Percentiles rank a stretch among this genome's conserved stretches.
Conservation (phyloP, 2,329 filamentous ascomycete species). For the Paradendryphiella salina region DNA sequence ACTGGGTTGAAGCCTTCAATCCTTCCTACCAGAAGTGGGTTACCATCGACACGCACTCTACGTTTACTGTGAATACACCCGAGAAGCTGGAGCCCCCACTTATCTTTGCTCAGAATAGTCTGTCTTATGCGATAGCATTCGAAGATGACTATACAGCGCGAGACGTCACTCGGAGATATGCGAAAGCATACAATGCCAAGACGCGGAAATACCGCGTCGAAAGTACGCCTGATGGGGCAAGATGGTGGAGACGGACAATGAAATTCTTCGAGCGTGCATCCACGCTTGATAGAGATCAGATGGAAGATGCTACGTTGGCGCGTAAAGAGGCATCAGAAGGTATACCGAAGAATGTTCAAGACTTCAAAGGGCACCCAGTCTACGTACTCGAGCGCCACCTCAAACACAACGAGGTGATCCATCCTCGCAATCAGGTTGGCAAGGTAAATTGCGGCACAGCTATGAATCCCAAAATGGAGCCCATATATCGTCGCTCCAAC, state of each 20-base stretch:
- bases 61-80: conserved; percentile 74
- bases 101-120: conserved; percentile 72
- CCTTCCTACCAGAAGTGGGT: conserved; percentile 89
- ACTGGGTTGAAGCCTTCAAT: conserved; percentile 94
- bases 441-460: conserved; percentile 70
- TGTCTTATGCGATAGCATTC: conserved; percentile 85
- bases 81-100: conserved; percentile 80
- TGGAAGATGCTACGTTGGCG: conserved; percentile 77
- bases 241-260: conserved; percentile 60
- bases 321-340: conserved; percentile 71
- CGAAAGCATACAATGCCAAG: conserved; percentile 87
- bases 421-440: conserved; percentile 72
- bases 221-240: conserved; percentile 57
- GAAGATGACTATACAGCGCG: conserved; percentile 75
- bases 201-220: conserved; percentile 83
- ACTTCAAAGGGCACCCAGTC: conserved; percentile 81
- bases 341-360: conserved; percentile 82
- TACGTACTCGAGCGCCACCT: conserved; percentile 82
- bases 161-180: conserved; percentile 87
- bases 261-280: conserved; percentile 48
- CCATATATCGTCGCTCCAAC: conserved; percentile 79
- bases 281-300: conserved; percentile 70
- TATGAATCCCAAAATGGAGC: conserved; percentile 66
- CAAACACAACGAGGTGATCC: conserved; percentile 77
- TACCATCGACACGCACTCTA: conserved; percentile 81